A percentile compares a stretch with the other conserved stretches of the same genome.
These are phyloP conservation scores for Gossypium davidsonii DNA, from an alignment of 441 rosid genomes.

Conservation along the genomic window DNA sequence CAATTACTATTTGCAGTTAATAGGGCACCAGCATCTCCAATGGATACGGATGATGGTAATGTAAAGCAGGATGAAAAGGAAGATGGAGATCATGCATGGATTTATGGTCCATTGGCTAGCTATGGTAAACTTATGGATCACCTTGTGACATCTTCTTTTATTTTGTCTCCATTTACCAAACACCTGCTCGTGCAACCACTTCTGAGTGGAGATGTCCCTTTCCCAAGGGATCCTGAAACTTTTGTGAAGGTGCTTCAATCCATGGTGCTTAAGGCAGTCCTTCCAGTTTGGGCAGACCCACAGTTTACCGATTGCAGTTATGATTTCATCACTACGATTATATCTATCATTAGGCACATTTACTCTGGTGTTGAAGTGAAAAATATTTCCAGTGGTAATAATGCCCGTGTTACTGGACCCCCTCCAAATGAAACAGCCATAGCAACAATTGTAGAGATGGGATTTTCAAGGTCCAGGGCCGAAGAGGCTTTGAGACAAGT, in stretches of 20 bases:
- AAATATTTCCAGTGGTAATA: constrained; percentile 41
- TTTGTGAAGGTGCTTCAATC: constrained; percentile 94
- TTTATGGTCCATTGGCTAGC: constrained; percentile 88
- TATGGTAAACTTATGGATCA: constrained; percentile 96
- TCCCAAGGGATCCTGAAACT: constrained; percentile 85
- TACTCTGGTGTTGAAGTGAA: constrained; percentile 96
- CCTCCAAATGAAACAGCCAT: constrained; percentile 90
- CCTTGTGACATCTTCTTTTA: constrained; percentile 82
- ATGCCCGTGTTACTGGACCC: constrained; percentile 70
- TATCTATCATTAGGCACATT: constrained; percentile 84
- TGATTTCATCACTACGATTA: constrained; percentile 65
- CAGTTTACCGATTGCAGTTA: constrained; percentile 78
- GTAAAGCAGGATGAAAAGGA: constrained; percentile 65
- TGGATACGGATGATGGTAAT: constrained; percentile 88
- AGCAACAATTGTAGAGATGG: constrained; percentile 96
- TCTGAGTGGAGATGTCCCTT: constrained; percentile 51
- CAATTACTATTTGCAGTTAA: constrained; percentile 69
- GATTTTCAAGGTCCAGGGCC: constrained; percentile 90
- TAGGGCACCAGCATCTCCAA: constrained; percentile 73
- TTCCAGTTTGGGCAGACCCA: constrained; percentile 91
- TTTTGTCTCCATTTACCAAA: constrained; percentile 84
- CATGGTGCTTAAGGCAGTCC: constrained; percentile 85
- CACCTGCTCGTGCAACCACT: constrained; percentile 83
- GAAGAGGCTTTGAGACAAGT: constrained; percentile 98
- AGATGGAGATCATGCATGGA: constrained; percentile 72